Conservation (phyloP, 169 alveolate species). For the Cyclospora cayetanensis region DNA sequence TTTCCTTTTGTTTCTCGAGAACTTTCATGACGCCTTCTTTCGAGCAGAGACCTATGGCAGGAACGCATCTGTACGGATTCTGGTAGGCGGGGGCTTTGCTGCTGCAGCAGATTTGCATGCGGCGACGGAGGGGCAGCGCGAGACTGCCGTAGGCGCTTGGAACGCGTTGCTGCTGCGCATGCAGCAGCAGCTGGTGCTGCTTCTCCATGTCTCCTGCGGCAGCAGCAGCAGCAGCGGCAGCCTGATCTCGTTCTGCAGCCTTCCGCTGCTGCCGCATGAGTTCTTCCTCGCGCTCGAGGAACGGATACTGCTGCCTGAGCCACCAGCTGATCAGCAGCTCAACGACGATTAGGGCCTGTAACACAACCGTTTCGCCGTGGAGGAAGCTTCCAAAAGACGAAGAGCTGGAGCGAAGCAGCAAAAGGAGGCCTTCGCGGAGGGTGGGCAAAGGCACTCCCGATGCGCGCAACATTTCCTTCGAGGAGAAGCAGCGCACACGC, state of each 20-base stretch:
- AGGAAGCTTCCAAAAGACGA: constrained; percentile 57
- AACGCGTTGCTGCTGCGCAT: constrained; percentile 24
- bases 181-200: constrained; percentile 55
- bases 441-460: constrained; percentile 67
- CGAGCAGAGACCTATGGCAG: constrained; percentile 51
- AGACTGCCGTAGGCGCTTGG: constrained; percentile 40
- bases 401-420: constrained; percentile 50
- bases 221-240: constrained; percentile 55
- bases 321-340: constrained; percentile 68
- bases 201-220: constrained; percentile 50
- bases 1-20: constrained; percentile 48
- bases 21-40: constrained; percentile 54
- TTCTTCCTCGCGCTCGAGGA: constrained; percentile 59
- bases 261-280: constrained; percentile 55
- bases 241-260: constrained; percentile 32
- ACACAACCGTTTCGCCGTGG: constrained; percentile 51
- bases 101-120: constrained; percentile 63
- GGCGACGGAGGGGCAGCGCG: constrained; percentile 59
- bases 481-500: constrained; percentile 72
- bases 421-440: constrained; percentile 59
- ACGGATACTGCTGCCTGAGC: constrained; percentile 65
- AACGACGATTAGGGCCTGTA: constrained; percentile 62
- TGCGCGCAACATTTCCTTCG: constrained; percentile 73
- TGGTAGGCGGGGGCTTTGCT: constrained; percentile 53
- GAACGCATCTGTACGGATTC: constrained; percentile 47